phyloP scores from a whole-genome alignment of 768 basidiomycete genomes.

The Lactarius quietus region DNA sequence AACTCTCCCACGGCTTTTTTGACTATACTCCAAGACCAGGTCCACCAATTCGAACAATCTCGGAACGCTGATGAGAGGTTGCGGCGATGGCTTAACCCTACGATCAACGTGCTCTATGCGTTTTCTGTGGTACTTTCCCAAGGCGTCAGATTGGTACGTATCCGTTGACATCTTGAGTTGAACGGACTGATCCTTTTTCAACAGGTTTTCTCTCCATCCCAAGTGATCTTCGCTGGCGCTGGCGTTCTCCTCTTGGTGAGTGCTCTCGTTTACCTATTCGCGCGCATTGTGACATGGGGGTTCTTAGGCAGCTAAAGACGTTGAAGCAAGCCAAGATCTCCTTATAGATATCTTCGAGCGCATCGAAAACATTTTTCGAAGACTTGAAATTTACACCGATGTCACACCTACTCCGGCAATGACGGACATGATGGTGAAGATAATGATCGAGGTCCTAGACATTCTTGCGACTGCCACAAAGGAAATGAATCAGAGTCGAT shows the following conservation, averaged over 20 bases:
- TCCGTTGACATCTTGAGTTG: not conserved
- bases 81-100: not conserved
- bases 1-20: not conserved
- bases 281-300: not conserved
- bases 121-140: not conserved
- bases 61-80: not conserved
- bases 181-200: not conserved
- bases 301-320: not conserved
- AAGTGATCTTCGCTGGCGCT: not conserved
- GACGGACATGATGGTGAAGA: not conserved
- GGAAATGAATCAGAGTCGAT: not conserved
- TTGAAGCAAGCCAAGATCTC: not conserved
- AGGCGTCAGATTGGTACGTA: not conserved
- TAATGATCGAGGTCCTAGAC: not conserved
- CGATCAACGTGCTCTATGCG: not conserved
- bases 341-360: not conserved
- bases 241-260: not conserved
- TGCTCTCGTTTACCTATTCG: not conserved
- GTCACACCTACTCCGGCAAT: not conserved
- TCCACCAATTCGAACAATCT: not conserved
- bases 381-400: not conserved
- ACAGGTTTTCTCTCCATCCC: not conserved
- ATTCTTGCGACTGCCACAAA: not conserved
- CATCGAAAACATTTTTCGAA: not conserved
- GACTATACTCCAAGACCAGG: not conserved